Base-by-base conservation (phyloP, 257 asterid genomes). In the Marsdenia floribunda region DNA sequence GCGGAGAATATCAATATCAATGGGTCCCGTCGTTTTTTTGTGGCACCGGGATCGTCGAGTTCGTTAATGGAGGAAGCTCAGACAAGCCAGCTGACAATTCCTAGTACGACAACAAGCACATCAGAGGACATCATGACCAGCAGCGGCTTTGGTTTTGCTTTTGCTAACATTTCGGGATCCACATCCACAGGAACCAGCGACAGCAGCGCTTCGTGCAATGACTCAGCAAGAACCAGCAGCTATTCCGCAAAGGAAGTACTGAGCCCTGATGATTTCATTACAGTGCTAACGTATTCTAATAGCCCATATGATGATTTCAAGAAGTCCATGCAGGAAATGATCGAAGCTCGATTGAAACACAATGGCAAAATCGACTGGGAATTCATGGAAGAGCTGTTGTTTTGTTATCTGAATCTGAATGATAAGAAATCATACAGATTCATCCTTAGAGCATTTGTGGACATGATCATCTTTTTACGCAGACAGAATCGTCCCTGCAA, bases 351-450 rank as follows among this genome's bases (percentile, higher is more conserved):
- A 33, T 11, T 81, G 85, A 84, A 86, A 58, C 86, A 82, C 7
- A 83, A 82, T 70, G 91, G 96, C 38, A 83, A 75, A 54, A 83
- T 91, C 71, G 87, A 93, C 11, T 91, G 97, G 97, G 86, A 82
- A 60, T 93, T 91, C 80, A 82, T 91, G 90, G 95, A 91, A 73
- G 93, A 91, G 86, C 83, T 93, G 40, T 63, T 93, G 84, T 85
- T 91, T 72, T 87, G 95, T 60, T 91, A 84, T 61, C 73, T 93
- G 85, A 86, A 91, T 75, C 60, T 90, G 86, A 91, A 93, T 67
- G 86, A 88, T 44, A 87, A 84, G 85, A 89, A 85, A 53, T 81
- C 91, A 4, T 83, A 84, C 52, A 75, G 80, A 76, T 89, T 63
- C 80, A 88, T 93, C 70, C 84, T 89, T 11, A 67, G 87, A 68